Percentiles rank a stretch among this genome's conserved stretches.
These are phyloP conservation scores for Clonostachys rhizophaga DNA, from an alignment of 2,329 filamentous ascomycete genomes.

Conservation along the genomic window DNA sequence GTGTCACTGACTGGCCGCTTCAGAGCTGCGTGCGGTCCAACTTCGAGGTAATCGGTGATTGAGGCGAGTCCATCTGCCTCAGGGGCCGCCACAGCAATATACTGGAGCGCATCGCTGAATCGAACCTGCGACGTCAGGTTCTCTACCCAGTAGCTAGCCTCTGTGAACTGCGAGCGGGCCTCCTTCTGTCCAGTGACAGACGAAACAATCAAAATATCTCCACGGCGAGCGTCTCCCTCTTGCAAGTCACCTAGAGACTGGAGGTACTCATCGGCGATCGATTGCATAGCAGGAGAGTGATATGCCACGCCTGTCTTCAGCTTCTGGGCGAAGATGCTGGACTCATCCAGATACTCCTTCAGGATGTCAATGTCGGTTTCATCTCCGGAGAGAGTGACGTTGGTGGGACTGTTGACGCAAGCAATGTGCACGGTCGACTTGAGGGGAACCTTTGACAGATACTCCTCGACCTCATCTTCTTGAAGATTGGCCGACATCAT, in stretches of 20 bases:
- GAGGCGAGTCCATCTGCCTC: constrained; percentile 3
- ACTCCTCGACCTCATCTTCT: not conserved
- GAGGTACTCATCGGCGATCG: not conserved
- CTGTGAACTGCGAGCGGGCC: not conserved
- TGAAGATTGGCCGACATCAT: constrained; percentile 24
- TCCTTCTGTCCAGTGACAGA: constrained; percentile 4
- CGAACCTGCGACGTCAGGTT: constrained; percentile 25
- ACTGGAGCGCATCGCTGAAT: constrained; percentile 19
- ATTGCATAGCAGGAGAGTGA: constrained; percentile 5
- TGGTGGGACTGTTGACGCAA: constrained; percentile 41
- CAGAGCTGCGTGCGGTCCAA: not conserved
- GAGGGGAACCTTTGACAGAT: not conserved
- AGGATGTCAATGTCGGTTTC: constrained; percentile 5
- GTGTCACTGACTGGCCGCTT: not conserved
- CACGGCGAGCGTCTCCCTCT: not conserved
- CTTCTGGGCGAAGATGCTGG: constrained; percentile 4
- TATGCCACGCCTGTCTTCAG: constrained; percentile 6
- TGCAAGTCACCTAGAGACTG: too few relatives aligned
- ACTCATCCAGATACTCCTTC: not conserved
- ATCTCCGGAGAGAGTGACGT: constrained; percentile 40
- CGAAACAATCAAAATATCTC: constrained; percentile 1
- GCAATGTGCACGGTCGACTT: constrained; percentile 12
- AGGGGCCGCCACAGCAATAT: not conserved
- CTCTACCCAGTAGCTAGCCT: constrained; percentile 20
- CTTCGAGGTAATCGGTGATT: not conserved